These are phyloP conservation scores for Gynostemma pentaphyllum DNA, from an alignment of 306 rosid species.

Conservation along the genomic window DNA sequence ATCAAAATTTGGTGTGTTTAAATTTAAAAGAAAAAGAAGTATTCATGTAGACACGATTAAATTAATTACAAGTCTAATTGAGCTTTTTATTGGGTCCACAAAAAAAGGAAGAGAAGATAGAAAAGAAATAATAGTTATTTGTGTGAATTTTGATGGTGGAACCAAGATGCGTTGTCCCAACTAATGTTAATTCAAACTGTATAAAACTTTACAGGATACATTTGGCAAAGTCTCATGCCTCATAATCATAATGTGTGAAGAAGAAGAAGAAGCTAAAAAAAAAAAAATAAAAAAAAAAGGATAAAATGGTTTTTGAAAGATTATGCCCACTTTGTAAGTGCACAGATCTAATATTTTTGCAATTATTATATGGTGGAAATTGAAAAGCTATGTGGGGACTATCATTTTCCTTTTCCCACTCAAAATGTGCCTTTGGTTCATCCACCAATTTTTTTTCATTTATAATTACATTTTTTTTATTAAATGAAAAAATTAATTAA, in stretches of 20 bases:
- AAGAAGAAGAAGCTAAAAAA: neutral
- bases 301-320: slow-evolving; percentile 21
- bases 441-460: neutral
- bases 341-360: slow-evolving; percentile 18
- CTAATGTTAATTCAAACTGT: slow-evolving; percentile 13
- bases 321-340: slow-evolving; percentile 26
- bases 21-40: too few species aligned
- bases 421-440: slow-evolving; percentile 11
- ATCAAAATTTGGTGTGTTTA: too few species aligned
- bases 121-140: neutral
- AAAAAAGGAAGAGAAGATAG: neutral
- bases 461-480: neutral
- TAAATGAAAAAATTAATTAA: neutral
- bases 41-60: too few species aligned
- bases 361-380: slow-evolving; percentile 37
- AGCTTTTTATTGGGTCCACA: too few species aligned
- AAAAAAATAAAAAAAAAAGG: too few species aligned
- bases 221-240: slow-evolving; percentile 3
- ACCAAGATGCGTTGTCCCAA: neutral
- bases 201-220: slow-evolving; percentile 33
- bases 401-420: slow-evolving; percentile 27
- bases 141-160: slow-evolving; percentile 6
- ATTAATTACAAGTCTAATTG: too few species aligned
- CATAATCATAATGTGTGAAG: neutral
- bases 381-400: slow-evolving; percentile 23